Base-by-base conservation (phyloP, 768 basidiomycete genomes). In the Tylopilus vinaceipallidus region DNA sequence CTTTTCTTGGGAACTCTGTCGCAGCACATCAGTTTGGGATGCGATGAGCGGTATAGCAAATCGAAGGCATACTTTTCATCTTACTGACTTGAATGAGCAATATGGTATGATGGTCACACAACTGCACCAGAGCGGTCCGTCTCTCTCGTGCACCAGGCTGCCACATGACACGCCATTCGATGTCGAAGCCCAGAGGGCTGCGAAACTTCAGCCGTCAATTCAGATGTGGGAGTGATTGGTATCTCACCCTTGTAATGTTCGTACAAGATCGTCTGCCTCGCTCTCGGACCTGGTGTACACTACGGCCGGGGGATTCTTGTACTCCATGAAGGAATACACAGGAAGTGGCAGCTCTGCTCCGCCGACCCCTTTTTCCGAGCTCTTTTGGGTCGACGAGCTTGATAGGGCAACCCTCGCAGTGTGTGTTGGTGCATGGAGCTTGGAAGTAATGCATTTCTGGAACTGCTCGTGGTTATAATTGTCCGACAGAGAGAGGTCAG, bases 181-280 rank as follows among this genome's bases (percentile, higher is more conserved):
- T 65, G 60, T 80, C 79, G 24, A 80, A 76, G 7, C 79, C 79
- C 10, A 80, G 37, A 9, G 79, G 73, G 2, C 77, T 78, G 27
- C 8, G 35, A 29, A 47, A 48, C 14, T 11, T 54, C 37, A 49
- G 42, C 29, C 3, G 12, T 14, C 10, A 42, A 36, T 3, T 20
- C 26, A 39, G 34, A 27, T 3, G 22, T 6, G 10, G 4, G 22
- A 23, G 17, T 5, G n/a, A 24, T 34, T 14, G 11, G 29, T 16
- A 13, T 32, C 71, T 56, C 42, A 74, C 70, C 77, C 71, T 39
- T 64, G 62, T 17, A 79, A 56, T 2, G 50, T 58, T 35, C 63
- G 62, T 1, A 72, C 67, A 6, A 77, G 64, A 22, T 63, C 70
- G 38, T 79, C 60, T 0, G 75, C 78, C 42, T 75, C 67, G 9